Evolutionary conservation across 2,329 filamentous ascomycete species (phyloP).

Genomic region (Stagonosporopsis rhizophila): DNA sequence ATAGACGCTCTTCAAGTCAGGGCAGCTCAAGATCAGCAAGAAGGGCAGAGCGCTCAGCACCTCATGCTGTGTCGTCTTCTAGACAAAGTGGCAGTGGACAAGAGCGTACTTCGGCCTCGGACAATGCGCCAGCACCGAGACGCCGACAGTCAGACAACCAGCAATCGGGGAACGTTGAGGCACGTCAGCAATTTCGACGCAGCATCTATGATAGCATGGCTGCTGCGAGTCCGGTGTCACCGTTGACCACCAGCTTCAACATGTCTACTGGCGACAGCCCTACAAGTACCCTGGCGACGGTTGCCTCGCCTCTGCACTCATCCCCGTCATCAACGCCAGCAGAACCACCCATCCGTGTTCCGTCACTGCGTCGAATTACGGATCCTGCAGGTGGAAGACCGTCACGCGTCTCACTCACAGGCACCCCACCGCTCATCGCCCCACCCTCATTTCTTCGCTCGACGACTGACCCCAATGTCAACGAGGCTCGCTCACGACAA

Average conservation of each 20-base stretch:
- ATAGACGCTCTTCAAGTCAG: constrained; percentile 57
- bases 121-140: constrained; percentile 30
- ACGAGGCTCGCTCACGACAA: constrained; percentile 27
- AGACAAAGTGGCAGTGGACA: constrained; percentile 65
- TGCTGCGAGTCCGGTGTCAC: constrained; percentile 41
- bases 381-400: constrained; percentile 36
- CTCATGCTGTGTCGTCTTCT: constrained; percentile 32
- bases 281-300: constrained; percentile 34
- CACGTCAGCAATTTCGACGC: constrained; percentile 43
- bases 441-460: constrained; percentile 38
- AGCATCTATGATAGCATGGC: constrained; percentile 32
- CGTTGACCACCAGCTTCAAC: constrained; percentile 38
- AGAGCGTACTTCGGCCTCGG: constrained; percentile 42
- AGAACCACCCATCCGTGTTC: constrained; percentile 23
- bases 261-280: constrained; percentile 36
- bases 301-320: constrained; percentile 30
- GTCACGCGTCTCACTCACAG: constrained; percentile 30
- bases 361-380: constrained; percentile 41
- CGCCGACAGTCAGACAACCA: constrained; percentile 51
- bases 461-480: constrained; percentile 36
- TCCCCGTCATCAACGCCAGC: constrained; percentile 28
- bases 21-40: constrained; percentile 51
- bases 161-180: constrained; percentile 54
- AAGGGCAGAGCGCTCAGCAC: constrained; percentile 40
- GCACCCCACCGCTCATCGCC: constrained; percentile 35